Base-by-base conservation (phyloP, 1,139 yeast genomes). In the Lodderomyces pseudojiufengensis region DNA sequence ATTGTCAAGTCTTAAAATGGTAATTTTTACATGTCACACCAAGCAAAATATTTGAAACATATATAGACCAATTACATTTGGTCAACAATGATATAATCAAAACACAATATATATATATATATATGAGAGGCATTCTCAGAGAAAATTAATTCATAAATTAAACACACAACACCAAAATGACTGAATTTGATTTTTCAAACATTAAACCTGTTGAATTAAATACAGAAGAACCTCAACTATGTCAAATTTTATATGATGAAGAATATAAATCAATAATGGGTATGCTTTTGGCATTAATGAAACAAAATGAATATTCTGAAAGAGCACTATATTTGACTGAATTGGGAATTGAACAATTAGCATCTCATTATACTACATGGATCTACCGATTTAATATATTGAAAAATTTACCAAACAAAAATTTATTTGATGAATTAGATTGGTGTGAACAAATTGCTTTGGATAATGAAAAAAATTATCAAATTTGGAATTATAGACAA, bases 311-410 rank as follows among this genome's bases (percentile, higher is more conserved):
- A 52, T 67, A 72, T 49, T 74, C 88, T 1, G 80, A 75, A 32
- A 65, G 97, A 40, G 90, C 95, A 0, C 59, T 87, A 26, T 70
- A 70, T 20, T 59, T 88, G 31, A 83, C 95, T 0, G 70, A 73
- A 20, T 58, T 62, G 26, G 82, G 84, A 3, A 80, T 94, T 37
- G 74, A 65, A 11, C 52, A 74, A 42, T 79, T 86, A 35, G 92
- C 97, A 0, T 95, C 97, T 0, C 97, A 90, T 58, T 92, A 92
- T 55, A 84, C 96, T 0, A 82, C 82, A 1, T 92, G 98, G 97
- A 72, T 73, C 39, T 92, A 84, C 59, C 66, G 97, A 12, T 78
- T 65, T 43, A 70, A 79, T 41, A 77, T 80, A 10, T 58, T 87
- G 30, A 54, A 52, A 30, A 49, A 54, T 43, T 49, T 78, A 46